Evolutionary conservation across 768 basidiomycete genomes (phyloP).

Genomic region (Kwoniella pini): DNA sequence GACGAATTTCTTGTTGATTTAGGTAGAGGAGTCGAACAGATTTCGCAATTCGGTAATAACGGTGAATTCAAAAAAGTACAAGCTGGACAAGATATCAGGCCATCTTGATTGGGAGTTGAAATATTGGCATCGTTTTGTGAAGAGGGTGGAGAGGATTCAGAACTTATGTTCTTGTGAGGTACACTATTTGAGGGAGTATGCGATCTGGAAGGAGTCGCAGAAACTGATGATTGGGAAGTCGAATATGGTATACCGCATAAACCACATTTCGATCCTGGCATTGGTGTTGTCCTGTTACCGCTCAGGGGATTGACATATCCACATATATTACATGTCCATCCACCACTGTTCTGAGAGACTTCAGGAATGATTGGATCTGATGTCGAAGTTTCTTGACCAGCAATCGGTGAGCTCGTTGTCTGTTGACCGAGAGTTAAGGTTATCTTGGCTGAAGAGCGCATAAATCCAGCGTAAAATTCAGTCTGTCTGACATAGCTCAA

Average conservation of each 20-base stretch:
- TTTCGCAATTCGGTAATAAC: conserved; percentile 73
- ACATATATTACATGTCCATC: conserved; percentile 75
- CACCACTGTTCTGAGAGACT: not conserved
- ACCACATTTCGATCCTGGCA: conserved; percentile 58
- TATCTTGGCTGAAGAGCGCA: conserved; percentile 85
- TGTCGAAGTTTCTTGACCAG: not conserved
- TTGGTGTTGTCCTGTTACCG: conserved; percentile 45
- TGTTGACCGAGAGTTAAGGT: conserved; percentile 59
- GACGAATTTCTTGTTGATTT: not conserved
- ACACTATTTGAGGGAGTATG: conserved; percentile 16
- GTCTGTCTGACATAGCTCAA: conserved; percentile 70
- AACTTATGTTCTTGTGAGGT: too few species aligned
- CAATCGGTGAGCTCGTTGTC: too few species aligned
- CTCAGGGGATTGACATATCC: conserved; percentile 74
- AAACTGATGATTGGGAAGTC: conserved; percentile 7
- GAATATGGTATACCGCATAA: conserved; percentile 71
- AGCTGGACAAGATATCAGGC: conserved; percentile 68
- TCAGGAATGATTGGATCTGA: not conserved
- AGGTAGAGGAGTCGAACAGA: conserved; percentile 72
- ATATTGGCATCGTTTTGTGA: not conserved
- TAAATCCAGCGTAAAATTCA: conserved; percentile 84
- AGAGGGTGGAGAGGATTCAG: too few species aligned
- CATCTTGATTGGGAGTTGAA: conserved; percentile 17
- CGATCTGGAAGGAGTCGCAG: conserved; percentile 20
- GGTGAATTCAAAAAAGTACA: conserved; percentile 93